Base-by-base conservation (phyloP, 805 yeast genomes). In the Sungouiozyma intestinalis region DNA sequence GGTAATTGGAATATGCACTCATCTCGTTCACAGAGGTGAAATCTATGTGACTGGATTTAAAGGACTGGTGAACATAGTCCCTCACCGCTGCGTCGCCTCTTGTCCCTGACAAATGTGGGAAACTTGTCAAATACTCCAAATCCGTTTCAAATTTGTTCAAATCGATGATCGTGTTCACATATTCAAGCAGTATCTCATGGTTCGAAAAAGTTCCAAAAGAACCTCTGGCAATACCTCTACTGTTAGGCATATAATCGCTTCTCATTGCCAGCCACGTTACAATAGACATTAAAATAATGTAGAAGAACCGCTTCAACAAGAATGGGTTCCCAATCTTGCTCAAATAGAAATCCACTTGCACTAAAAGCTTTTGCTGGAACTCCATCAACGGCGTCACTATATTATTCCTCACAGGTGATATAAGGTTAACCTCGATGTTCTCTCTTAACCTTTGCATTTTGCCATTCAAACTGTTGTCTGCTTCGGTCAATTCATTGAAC, bases 41-140 rank as follows among this genome's bases (percentile, higher is more conserved):
- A 18, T 65, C 60, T 9, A 86, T 45, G 1, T 83, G 81, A 44
- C 74, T 73, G 38, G 74, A 71, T 20, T 61, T 53, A 61, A 83
- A 74, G 40, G 71, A 71, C 11, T 72, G 69, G 46, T 74, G 69
- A n/a, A 87, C 67, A 56, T 80, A 85, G 43, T 72, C 65, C 2
- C 85, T 79, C 27, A 85, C 61, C 0, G 85, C 68, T 43, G 76
- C 58, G 57, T 85, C 95, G 18, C 94, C 97, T n/a, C 75, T 73
- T 2, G 96, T 80, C 3, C 97, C 97, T 0, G 95, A 77, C 42
- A 78, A 59, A 57, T 85, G 96, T 2, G 94, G 84, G 74, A 85
- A 74, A 3, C 81, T 72, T 13, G 86, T 76, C 31, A 86, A 55
- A 52, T 83, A 84, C 50, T 82, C 81, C 43, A 82, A 53, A 47